These are phyloP conservation scores for Santalum album DNA, from an alignment of 164 flowering plant genomes.

Conservation along the genomic window DNA sequence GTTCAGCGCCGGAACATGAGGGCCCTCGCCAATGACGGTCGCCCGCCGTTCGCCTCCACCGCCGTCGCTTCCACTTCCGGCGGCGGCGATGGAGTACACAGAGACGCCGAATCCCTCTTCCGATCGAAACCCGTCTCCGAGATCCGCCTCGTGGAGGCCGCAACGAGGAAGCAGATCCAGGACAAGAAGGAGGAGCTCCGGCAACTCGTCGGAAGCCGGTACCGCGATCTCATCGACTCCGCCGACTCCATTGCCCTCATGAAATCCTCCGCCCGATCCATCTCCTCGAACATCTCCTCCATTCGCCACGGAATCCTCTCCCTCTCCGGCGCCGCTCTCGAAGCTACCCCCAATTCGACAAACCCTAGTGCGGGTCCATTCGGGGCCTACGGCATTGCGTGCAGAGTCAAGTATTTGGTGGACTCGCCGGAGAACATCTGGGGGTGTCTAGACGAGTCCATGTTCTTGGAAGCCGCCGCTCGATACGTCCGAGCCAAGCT, in stretches of 20 bases:
- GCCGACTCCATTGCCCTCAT: conserved; percentile 82
- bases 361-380: conserved; percentile 27
- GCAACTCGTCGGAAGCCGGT: conserved; percentile 82
- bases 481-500: conserved; percentile 66
- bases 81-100: conserved; percentile 13
- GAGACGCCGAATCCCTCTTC: conserved; percentile 78
- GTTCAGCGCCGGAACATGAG: too few species aligned
- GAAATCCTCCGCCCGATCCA: conserved; percentile 72
- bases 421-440: conserved; percentile 97
- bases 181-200: conserved; percentile 86
- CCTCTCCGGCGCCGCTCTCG: too few species aligned
- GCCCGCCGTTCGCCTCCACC: conserved; percentile 9
- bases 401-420: conserved; percentile 83
- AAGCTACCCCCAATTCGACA: conserved; percentile 14
- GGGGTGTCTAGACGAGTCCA: conserved; percentile 89
- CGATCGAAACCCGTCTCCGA: conserved; percentile 68
- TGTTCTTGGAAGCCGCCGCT: conserved; percentile 80
- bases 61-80: too few species aligned
- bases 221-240: conserved; percentile 87
- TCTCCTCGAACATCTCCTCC: too few species aligned
- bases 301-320: conserved; percentile 46
- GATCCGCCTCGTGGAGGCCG: conserved; percentile 62
- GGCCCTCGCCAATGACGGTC: background rate
- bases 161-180: conserved; percentile 59
- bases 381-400: conserved; percentile 63